Evolutionary conservation across 208 protist species (phyloP), one percentile per base, ranked within the genome.

Genomic region (Leishmania braziliensis): DNA sequence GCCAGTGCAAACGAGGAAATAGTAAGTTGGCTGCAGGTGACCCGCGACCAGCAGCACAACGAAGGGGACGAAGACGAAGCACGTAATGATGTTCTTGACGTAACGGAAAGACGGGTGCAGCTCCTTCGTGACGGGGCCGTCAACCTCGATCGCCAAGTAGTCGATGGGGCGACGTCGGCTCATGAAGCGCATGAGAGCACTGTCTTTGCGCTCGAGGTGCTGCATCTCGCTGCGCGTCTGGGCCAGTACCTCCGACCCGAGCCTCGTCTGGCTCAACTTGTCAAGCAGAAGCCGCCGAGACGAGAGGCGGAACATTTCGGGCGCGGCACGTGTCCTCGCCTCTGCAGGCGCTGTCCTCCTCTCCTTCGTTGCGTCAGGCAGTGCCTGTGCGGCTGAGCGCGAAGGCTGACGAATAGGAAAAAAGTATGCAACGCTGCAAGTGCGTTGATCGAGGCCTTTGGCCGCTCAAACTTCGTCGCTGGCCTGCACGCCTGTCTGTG

Each of bases 201-300:
- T 95, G 58, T 90, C 85, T 54, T 80, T 82, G 62, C 84, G 79
- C 39, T 91, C 91, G 43, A 96, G 83, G 71, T 89, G 82, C 5
- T 86, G 83, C 93, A 96, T 96, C 56, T 96, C 93, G 29, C 74
- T 78, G 60, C 88, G 91, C 23, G 93, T 95, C 74, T 93, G 85
- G n/a, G 84, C 72, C 29, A 96, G 88, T 56, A 93, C 93, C 77
- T 96, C 93, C 43, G 90, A 85, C 20, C 93, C 93, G n/a, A 96
- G 81, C 78, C 92, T 93, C 3, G 93, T 94, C 85, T 85, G 86
- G 46, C 88, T 86, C 29, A 96, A 79, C 75, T 86, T 87, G 77
- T 86, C 78, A 60, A 93, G 90, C 26, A 96, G 23, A 51, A 90
- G 83, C 50, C 82, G 81, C 5, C 83, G 74, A 6, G 66, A 8